These are phyloP conservation scores for Phaseolus coccineus DNA, from an alignment of 331 rosid genomes.

Conservation along the genomic window DNA sequence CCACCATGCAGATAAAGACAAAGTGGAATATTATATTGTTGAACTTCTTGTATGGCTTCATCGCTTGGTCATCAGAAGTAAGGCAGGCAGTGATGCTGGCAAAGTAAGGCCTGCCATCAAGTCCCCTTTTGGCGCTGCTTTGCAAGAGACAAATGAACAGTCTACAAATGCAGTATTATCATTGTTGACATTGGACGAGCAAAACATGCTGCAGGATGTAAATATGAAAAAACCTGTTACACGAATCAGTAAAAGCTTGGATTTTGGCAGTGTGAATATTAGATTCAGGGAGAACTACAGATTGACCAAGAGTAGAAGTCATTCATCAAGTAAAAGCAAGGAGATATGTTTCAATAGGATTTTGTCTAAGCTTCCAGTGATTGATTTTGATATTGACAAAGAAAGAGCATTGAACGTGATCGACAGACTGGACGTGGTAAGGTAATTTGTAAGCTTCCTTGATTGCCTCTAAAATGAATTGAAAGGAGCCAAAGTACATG, in stretches of 20 bases:
- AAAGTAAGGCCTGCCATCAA: conserved; percentile 47
- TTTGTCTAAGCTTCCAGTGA: conserved; percentile 60
- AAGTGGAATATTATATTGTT: conserved; percentile 72
- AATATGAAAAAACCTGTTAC: conserved; percentile 48
- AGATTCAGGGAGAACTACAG: conserved; percentile 46
- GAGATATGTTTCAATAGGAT: conserved; percentile 55
- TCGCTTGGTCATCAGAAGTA: conserved; percentile 61
- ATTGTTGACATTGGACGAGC: conserved; percentile 57
- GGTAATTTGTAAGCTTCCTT: conserved; percentile 40
- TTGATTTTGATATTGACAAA: conserved; percentile 64
- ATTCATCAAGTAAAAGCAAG: conserved; percentile 58
- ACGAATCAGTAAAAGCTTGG: conserved; percentile 74
- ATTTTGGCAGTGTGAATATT: conserved; percentile 53
- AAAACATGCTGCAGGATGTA: conserved; percentile 59
- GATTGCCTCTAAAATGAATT: conserved; percentile 12
- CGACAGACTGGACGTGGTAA: conserved; percentile 63
- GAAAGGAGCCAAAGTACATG: conserved; percentile 16
- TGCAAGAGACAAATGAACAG: conserved; percentile 43
- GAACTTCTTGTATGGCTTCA: conserved; percentile 81
- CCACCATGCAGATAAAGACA: conserved; percentile 76
- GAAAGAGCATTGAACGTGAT: conserved; percentile 68
- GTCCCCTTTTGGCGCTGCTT: conserved; percentile 35
- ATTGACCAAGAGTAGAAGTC: conserved; percentile 62
- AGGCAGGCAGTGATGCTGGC: conserved; percentile 43
- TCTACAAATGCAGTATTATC: conserved; percentile 26